phyloP scores from a whole-genome alignment of 2,329 filamentous ascomycete genomes.

The Fusarium pseudocircinatum region DNA sequence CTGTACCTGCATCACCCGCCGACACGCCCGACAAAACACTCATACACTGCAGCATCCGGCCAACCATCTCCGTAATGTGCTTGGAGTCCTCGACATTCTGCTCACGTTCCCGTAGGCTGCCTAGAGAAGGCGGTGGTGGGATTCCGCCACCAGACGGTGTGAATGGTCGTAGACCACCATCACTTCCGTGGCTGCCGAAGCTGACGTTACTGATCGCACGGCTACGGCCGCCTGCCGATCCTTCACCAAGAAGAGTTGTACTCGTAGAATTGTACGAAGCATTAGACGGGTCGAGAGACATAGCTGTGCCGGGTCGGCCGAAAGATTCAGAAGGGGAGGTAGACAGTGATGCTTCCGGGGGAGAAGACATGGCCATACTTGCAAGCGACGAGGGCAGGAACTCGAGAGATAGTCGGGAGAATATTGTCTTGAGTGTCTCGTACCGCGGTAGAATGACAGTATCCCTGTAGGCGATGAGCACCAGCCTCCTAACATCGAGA shows the following conservation, averaged over 20 bases:
- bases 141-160: slow-evolving; percentile 53
- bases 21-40: slow-evolving; percentile 78
- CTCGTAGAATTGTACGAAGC: slow-evolving; percentile 82
- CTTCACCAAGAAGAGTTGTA: slow-evolving; percentile 80
- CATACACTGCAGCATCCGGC: slow-evolving; percentile 95
- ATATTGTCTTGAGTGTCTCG: slow-evolving; percentile 87
- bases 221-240: slow-evolving; percentile 68
- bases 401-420: slow-evolving; percentile 88
- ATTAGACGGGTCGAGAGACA: slow-evolving; percentile 77
- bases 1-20: slow-evolving; percentile 67
- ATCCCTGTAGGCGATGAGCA: slow-evolving; percentile 88
- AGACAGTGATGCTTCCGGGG: slow-evolving; percentile 60
- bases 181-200: slow-evolving; percentile 64
- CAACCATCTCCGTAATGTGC: slow-evolving; percentile 92
- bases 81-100: slow-evolving; percentile 74
- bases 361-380: slow-evolving; percentile 64
- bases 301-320: slow-evolving; percentile 75
- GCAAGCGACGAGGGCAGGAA: slow-evolving; percentile 68
- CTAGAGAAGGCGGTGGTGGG: slow-evolving; percentile 44
- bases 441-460: slow-evolving; percentile 88
- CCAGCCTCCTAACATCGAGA: slow-evolving; percentile 88
- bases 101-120: slow-evolving; percentile 64
- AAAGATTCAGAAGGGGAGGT: slow-evolving; percentile 62
- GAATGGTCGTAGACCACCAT: slow-evolving; percentile 60
- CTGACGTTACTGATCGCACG: slow-evolving; percentile 89